phyloP scores from a whole-genome alignment of 2,329 filamentous ascomycete species.

The Knufia fluminis region DNA sequence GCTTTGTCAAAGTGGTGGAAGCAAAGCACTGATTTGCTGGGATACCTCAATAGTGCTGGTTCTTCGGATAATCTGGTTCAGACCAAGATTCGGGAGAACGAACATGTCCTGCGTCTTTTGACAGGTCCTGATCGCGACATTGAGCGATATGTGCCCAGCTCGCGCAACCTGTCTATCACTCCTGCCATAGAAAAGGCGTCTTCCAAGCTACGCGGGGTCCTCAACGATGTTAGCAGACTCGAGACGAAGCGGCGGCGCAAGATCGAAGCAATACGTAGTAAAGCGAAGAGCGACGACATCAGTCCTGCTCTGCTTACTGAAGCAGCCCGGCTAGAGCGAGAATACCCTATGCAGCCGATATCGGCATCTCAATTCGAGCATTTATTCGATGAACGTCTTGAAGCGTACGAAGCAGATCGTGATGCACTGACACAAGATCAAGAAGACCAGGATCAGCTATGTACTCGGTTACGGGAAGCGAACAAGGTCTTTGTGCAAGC shows the following conservation, averaged over 20 bases:
- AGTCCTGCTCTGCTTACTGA: constrained; percentile 71
- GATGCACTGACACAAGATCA: constrained; percentile 62
- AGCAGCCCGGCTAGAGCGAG: constrained; percentile 73
- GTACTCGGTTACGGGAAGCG: constrained; percentile 60
- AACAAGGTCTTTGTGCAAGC: constrained; percentile 71
- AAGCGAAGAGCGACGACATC: constrained; percentile 79
- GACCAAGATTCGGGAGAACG: constrained; percentile 67
- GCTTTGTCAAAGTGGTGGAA: constrained; percentile 66
- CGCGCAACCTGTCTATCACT: constrained; percentile 66
- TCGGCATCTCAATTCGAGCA: constrained; percentile 85
- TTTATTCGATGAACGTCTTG: constrained; percentile 75
- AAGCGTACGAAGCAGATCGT: constrained; percentile 70
- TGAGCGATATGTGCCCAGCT: constrained; percentile 83
- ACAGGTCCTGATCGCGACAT: constrained; percentile 71
- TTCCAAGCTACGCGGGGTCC: constrained; percentile 62
- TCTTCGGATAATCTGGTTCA: constrained; percentile 62
- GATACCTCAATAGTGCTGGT: constrained; percentile 68
- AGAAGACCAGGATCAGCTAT: constrained; percentile 64
- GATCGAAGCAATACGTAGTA: constrained; percentile 68
- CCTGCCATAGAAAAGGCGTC: constrained; percentile 72
- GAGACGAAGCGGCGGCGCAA: constrained; percentile 73
- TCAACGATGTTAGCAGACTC: constrained; percentile 76
- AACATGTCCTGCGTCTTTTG: constrained; percentile 65
- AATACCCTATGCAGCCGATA: constrained; percentile 74
- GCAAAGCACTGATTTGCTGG: constrained; percentile 69